Percentiles rank a stretch among this genome's conserved stretches.
These are phyloP conservation scores for sunflower (Helianthus annuus) DNA, from an alignment of 129 eudicot species.

Conservation along the genomic window DNA sequence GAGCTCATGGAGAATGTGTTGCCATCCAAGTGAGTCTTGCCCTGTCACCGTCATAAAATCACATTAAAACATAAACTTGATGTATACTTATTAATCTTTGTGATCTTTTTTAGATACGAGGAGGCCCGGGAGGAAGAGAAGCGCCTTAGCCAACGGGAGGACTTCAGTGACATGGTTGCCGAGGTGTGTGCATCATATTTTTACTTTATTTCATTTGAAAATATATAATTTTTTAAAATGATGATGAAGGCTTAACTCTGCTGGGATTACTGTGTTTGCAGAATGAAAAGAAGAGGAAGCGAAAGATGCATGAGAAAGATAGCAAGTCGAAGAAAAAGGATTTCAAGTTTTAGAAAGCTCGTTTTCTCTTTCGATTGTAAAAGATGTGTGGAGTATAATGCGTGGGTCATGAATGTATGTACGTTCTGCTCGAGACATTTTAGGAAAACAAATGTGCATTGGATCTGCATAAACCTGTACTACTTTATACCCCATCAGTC, in stretches of 20 bases:
- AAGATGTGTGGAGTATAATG: not conserved
- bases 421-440: not conserved
- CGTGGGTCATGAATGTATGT: not conserved
- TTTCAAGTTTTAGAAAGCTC: slow-evolving; percentile 62
- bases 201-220: not conserved
- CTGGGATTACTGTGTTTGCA: slow-evolving; percentile 25
- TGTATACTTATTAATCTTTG: not conserved
- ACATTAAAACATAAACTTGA: not conserved
- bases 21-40: slow-evolving; percentile 78
- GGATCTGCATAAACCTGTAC: slow-evolving; percentile 7
- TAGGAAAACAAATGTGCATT: not conserved
- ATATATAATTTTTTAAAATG: not conserved
- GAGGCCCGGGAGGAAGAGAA: slow-evolving; percentile 97
- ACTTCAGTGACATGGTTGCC: slow-evolving; percentile 99
- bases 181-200: slow-evolving; percentile 55
- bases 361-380: not conserved
- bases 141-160: slow-evolving; percentile 79
- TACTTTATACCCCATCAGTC: not conserved
- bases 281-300: slow-evolving; percentile 87
- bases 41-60: not conserved
- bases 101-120: slow-evolving; percentile 18
- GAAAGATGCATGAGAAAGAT: slow-evolving; percentile 82
- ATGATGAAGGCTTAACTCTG: not conserved
- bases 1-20: slow-evolving; percentile 87
- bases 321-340: slow-evolving; percentile 86